These are phyloP conservation scores for Leishmania braziliensis DNA, from an alignment of 208 protist genomes.

Conservation along the genomic window DNA sequence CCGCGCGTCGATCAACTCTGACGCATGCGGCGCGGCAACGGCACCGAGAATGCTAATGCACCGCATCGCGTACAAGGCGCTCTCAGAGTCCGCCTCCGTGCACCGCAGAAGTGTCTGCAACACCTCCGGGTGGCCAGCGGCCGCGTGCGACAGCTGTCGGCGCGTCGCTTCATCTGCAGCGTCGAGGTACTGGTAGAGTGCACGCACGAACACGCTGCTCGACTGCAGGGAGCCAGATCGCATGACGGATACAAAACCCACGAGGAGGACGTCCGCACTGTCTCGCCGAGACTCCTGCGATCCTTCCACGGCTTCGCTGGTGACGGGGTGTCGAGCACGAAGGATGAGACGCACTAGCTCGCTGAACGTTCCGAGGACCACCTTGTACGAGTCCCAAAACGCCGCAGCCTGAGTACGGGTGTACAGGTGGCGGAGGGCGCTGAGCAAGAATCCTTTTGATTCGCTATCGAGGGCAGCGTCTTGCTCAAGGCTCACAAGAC, in stretches of 20 bases:
- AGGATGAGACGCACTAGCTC: conserved; percentile 36
- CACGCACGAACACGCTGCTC: conserved; percentile 74
- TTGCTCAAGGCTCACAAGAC: conserved; percentile 69
- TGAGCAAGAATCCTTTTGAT: conserved; percentile 34
- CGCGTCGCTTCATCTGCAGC: conserved; percentile 33
- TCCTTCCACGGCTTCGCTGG: background rate
- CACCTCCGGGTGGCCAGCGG: conserved; percentile 42
- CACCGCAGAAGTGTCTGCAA: conserved; percentile 72
- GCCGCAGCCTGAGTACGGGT: conserved; percentile 29
- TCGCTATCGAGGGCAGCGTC: conserved; percentile 22
- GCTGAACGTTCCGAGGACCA: conserved; percentile 57
- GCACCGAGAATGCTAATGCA: conserved; percentile 83
- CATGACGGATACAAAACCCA: conserved; percentile 74
- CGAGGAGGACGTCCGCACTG: conserved; percentile 13
- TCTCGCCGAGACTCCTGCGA: background rate
- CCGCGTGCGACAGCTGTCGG: conserved; percentile 58
- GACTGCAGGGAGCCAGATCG: conserved; percentile 73
- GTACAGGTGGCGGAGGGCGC: conserved; percentile 47
- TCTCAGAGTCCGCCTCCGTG: conserved; percentile 37
- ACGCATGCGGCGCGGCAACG: conserved; percentile 28
- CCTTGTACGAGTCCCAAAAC: conserved; percentile 77
- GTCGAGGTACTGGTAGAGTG: conserved; percentile 68
- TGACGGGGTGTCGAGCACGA: background rate
- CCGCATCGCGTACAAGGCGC: conserved; percentile 58
- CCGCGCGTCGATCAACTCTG: background rate